Evolutionary conservation across 495 filamentous ascomycete species (phyloP), one percentile per base, ranked within the genome.

Genomic region (Lasiosphaeria miniovina): DNA sequence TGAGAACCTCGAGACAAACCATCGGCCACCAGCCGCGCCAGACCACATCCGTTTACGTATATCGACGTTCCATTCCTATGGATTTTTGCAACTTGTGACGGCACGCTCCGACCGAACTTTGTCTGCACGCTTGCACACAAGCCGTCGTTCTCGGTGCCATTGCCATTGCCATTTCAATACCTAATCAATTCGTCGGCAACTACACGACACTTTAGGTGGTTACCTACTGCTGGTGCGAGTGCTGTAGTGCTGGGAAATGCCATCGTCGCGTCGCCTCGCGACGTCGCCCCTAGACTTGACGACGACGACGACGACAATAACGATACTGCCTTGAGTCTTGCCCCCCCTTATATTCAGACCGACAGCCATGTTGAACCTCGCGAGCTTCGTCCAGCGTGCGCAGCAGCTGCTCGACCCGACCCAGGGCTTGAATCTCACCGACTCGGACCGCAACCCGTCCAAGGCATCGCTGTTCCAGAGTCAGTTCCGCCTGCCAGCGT

Each of bases 401-500:
- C 78, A 81, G 65, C 91, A 93, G 70, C 81, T 96, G 75, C 94
- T 98, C 78, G 92, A 94, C 75, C 88, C 87, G 49, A 84, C 84
- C 64, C 86, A 87, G 73, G 82, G 87, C 65, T 80, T 83, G 58
- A 84, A 81, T 69, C 75, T 88, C 68, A 84, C 84, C 55, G 79
- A 86, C 58, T 80, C 87, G 59, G 88, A 91, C 74, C 80, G 81
- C 58, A 86, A 88, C 64, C 91, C 93, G 41, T 93, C 93, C 66
- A 98, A 97, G 78, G 85, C 93, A 36, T 88, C 86, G 53, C 83
- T 97, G 53, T 98, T 98, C 78, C 91, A 94, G 77, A 86, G 89
- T 70, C 95, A 98, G 72, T 98, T 98, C 76, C 90, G 93, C 60
- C 87, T 98, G 4, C 94, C 94, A 7, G 89, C 92, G 65, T 87